Evolutionary conservation across 768 basidiomycete genomes (phyloP).

Genomic region (Nevesoporus exiguus): DNA sequence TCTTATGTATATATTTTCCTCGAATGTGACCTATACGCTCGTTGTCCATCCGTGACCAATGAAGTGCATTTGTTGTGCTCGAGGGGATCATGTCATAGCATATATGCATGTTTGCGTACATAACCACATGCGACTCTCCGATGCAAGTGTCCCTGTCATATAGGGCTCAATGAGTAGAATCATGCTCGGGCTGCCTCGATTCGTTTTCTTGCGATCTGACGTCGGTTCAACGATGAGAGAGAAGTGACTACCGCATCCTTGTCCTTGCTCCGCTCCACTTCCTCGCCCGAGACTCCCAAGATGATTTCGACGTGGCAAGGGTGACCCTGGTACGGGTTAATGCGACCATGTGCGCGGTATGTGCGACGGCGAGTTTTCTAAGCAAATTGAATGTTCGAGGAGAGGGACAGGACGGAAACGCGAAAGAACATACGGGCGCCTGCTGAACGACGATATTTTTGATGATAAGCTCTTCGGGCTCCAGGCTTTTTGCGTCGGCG

Average conservation of each 20-base stretch:
- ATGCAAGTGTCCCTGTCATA: constrained; percentile 10
- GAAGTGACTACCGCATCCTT: constrained; percentile 50
- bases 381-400: neutral
- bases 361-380: constrained; percentile 99
- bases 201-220: constrained; percentile 83
- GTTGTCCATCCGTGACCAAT: neutral
- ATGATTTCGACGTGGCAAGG: constrained; percentile 97
- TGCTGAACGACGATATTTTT: constrained; percentile 98
- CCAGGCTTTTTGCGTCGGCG: constrained; percentile 95
- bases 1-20: constrained; percentile 2
- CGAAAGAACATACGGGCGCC: constrained; percentile 72
- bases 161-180: constrained; percentile 22
- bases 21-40: constrained; percentile 3
- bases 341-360: constrained; percentile 96
- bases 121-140: constrained; percentile 16
- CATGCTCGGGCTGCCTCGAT: constrained; percentile 78
- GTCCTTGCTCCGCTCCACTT: constrained; percentile 92
- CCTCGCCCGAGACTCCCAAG: constrained; percentile 69
- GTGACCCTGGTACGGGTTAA: constrained; percentile 99
- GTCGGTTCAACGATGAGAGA: constrained; percentile 71
- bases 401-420: neutral
- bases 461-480: constrained; percentile 88
- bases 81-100: constrained; percentile 17
- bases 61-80: neutral
- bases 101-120: constrained; percentile 32